Percentiles rank a stretch among this genome's conserved stretches.
phyloP scores from a whole-genome alignment of 768 basidiomycete species.

The Sporobolomyces pararoseus region DNA sequence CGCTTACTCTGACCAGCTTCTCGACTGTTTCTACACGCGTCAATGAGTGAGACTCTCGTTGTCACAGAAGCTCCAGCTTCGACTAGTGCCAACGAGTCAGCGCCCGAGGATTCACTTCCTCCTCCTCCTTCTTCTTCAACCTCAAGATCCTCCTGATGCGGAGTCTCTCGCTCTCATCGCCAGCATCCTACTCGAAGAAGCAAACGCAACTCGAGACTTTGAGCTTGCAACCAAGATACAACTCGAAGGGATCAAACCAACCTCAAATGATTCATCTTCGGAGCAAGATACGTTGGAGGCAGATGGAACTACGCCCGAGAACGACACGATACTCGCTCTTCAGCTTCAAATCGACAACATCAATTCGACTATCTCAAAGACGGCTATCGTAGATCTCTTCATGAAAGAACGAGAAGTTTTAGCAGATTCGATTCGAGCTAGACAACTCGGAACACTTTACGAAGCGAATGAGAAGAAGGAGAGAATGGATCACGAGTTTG shows the following conservation, averaged over 20 bases:
- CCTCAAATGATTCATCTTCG: not conserved
- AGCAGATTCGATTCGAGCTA: constrained; percentile 5
- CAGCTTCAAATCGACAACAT: not conserved
- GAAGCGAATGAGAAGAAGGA: not conserved
- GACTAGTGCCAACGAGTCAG: too few relatives aligned
- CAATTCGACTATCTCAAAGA: not conserved
- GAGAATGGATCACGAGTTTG: not conserved
- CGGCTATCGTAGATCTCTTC: not conserved
- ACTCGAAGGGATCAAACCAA: too few relatives aligned
- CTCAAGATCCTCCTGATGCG: not conserved
- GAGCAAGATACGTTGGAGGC: not conserved
- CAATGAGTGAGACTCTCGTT: too few relatives aligned
- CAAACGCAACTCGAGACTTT: not conserved
- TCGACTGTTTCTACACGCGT: too few relatives aligned
- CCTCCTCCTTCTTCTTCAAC: too few relatives aligned
- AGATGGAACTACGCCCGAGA: not conserved
- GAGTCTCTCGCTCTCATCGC: not conserved
- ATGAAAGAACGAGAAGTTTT: not conserved
- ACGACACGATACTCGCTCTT: not conserved
- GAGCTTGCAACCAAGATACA: not conserved
- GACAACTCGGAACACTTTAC: not conserved
- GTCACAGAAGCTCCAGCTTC: too few relatives aligned
- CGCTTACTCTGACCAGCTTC: too few relatives aligned
- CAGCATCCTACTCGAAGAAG: not conserved
- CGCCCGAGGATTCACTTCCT: too few relatives aligned